Conservation (phyloP, 257 asterid genomes). For the Petunia axillaris region DNA sequence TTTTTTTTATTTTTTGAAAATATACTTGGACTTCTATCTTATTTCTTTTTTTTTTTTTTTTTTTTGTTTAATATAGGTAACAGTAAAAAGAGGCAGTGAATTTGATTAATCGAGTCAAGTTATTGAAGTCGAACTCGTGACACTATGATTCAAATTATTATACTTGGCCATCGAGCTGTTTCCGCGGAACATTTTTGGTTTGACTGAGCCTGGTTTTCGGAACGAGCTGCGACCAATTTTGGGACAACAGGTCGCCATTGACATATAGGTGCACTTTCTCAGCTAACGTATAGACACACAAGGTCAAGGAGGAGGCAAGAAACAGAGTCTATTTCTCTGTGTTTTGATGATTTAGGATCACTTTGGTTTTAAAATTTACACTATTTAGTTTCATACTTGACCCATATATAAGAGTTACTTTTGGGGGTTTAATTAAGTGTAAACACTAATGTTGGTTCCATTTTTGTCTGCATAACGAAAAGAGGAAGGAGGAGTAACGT, state of each 20-base stretch:
- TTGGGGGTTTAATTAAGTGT: neutral
- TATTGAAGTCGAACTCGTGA: neutral
- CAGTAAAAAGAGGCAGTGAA: slow-evolving; percentile 30
- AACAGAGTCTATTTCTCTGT: neutral
- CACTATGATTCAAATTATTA: neutral
- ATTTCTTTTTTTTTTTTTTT: neutral
- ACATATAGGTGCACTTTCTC: neutral
- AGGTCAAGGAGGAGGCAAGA: neutral
- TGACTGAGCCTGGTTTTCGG: too few relatives aligned
- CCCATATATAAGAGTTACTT: neutral
- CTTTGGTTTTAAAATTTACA: neutral
- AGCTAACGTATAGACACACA: neutral
- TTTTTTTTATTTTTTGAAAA: slow-evolving; percentile 19
- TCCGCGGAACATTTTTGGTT: neutral
- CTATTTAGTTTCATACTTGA: neutral
- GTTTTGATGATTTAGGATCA: neutral
- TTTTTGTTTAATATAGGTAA: neutral
- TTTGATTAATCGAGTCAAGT: neutral
- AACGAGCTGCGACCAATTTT: slow-evolving; percentile 34
- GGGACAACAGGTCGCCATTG: slow-evolving; percentile 35
- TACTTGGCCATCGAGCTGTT: neutral
- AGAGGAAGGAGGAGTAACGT: neutral
- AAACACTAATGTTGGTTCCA: neutral
- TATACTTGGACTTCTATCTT: neutral
- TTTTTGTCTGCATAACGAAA: neutral